Percentiles rank a stretch among this genome's conserved stretches.
Conservation (phyloP, 768 basidiomycete species). For the Coprinopsis strossmayeri region DNA sequence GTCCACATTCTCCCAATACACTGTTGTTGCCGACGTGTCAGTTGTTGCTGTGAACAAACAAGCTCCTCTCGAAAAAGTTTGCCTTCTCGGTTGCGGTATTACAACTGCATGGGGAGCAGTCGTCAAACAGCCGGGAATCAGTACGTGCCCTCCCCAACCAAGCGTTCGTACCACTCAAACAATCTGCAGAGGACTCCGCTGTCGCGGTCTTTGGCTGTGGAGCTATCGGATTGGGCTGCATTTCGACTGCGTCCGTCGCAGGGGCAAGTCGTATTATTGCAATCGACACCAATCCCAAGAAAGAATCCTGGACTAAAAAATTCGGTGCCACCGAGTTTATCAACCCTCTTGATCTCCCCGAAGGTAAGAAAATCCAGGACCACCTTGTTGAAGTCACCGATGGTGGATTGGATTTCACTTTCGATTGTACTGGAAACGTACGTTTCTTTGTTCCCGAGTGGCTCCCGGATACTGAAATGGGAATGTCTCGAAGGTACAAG, state of each 20-base stretch:
- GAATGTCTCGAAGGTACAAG: slow-evolving; percentile 55
- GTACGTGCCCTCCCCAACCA: slow-evolving; percentile 33
- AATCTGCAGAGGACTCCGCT: slow-evolving; percentile 59
- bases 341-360: slow-evolving; percentile 67
- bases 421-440: slow-evolving; percentile 91
- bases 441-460: slow-evolving; percentile 10
- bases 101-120: slow-evolving; percentile 99
- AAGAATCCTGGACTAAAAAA: slow-evolving; percentile 84
- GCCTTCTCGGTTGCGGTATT: slow-evolving; percentile 93
- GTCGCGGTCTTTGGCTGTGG: slow-evolving; percentile 97
- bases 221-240: slow-evolving; percentile 90
- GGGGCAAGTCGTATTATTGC: slow-evolving; percentile 89
- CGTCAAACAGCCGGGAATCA: slow-evolving; percentile 81
- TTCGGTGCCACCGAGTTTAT: slow-evolving; percentile 96
- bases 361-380: slow-evolving; percentile 85
- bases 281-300: slow-evolving; percentile 80
- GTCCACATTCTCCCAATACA: slow-evolving; percentile 99
- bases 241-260: slow-evolving; percentile 72
- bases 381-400: slow-evolving; percentile 89
- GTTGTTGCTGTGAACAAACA: slow-evolving; percentile 83
- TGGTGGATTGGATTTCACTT: slow-evolving; percentile 95
- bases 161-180: slow-evolving; percentile 3
- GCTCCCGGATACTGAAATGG: neutral
- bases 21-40: slow-evolving; percentile 95
- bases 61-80: slow-evolving; percentile 94